These are phyloP conservation scores for Atkinsonella hypoxylon DNA, from an alignment of 2,329 filamentous ascomycete species.

Conservation along the genomic window DNA sequence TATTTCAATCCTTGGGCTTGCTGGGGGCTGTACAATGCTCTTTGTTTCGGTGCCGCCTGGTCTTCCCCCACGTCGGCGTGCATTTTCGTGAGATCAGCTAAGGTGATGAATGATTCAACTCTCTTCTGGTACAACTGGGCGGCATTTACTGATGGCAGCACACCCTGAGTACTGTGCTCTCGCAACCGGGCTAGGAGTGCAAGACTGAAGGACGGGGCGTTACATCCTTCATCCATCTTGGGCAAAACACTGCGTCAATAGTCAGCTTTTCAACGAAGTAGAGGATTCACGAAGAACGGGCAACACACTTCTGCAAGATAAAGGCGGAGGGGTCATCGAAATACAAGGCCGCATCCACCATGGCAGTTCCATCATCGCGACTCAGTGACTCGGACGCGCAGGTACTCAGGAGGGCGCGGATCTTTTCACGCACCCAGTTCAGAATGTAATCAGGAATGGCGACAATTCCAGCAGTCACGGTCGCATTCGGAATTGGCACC, in stretches of 20 bases:
- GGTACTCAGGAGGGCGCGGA: neutral
- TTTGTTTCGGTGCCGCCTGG: neutral
- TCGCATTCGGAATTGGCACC: conserved; percentile 1
- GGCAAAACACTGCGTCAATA: conserved; percentile 3
- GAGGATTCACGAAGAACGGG: too few species aligned
- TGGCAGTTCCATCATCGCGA: conserved; percentile 6
- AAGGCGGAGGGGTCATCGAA: conserved; percentile 7
- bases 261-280: conserved; percentile 1
- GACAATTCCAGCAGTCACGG: neutral
- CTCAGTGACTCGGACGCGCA: neutral
- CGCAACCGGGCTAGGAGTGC: conserved; percentile 6
- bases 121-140: conserved; percentile 3
- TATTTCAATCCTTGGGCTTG: neutral
- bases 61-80: neutral
- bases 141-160: neutral
- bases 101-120: conserved; percentile 3
- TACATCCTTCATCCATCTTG: conserved; percentile 1
- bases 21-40: neutral
- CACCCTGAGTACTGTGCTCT: neutral
- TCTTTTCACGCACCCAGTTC: conserved; percentile 7
- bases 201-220: conserved; percentile 5
- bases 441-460: conserved; percentile 3
- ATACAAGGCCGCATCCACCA: conserved; percentile 9
- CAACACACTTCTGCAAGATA: conserved; percentile 6
- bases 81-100: conserved; percentile 5